Percentiles rank a stretch among this genome's conserved stretches.
These are phyloP conservation scores for Xylaria sp. DNA, from an alignment of 2,329 filamentous ascomycete species.

Conservation along the genomic window DNA sequence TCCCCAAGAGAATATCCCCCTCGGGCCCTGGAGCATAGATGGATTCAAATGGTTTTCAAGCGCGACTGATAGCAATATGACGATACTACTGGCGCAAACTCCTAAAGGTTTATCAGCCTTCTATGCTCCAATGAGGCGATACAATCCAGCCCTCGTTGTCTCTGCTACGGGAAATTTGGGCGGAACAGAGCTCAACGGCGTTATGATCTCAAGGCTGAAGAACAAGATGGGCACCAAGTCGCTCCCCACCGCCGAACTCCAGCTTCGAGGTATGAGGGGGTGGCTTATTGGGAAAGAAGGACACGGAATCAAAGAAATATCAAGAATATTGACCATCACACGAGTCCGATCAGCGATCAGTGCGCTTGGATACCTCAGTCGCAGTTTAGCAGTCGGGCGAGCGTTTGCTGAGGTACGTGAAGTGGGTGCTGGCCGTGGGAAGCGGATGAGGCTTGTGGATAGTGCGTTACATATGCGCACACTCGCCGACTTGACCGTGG, in stretches of 20 bases:
- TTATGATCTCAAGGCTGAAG: slow-evolving; percentile 69
- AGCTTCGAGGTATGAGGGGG: slow-evolving; percentile 61
- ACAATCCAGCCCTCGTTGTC: slow-evolving; percentile 31
- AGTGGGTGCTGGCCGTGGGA: slow-evolving; percentile 50
- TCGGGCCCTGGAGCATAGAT: slow-evolving; percentile 58
- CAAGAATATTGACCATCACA: slow-evolving; percentile 69
- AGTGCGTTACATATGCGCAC: slow-evolving; percentile 58
- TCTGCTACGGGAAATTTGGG: slow-evolving; percentile 23
- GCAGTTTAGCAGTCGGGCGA: slow-evolving; percentile 60
- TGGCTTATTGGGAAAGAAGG: slow-evolving; percentile 68
- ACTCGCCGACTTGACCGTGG: slow-evolving; percentile 58
- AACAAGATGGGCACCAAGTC: slow-evolving; percentile 71
- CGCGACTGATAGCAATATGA: slow-evolving; percentile 69
- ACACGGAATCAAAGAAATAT: slow-evolving; percentile 68
- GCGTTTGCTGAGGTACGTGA: slow-evolving; percentile 61
- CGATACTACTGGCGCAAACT: slow-evolving; percentile 66
- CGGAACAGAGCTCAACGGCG: slow-evolving; percentile 63
- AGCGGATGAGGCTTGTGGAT: slow-evolving; percentile 53
- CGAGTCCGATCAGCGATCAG: slow-evolving; percentile 59
- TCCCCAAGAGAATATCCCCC: slow-evolving; percentile 33
- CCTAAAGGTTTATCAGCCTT: slow-evolving; percentile 62
- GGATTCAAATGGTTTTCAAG: slow-evolving; percentile 75
- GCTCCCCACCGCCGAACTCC: slow-evolving; percentile 71
- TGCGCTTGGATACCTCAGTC: slow-evolving; percentile 55
- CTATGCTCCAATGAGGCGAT: slow-evolving; percentile 60